Conservation (phyloP, 257 asterid species). For the Schizonepeta tenuifolia region DNA sequence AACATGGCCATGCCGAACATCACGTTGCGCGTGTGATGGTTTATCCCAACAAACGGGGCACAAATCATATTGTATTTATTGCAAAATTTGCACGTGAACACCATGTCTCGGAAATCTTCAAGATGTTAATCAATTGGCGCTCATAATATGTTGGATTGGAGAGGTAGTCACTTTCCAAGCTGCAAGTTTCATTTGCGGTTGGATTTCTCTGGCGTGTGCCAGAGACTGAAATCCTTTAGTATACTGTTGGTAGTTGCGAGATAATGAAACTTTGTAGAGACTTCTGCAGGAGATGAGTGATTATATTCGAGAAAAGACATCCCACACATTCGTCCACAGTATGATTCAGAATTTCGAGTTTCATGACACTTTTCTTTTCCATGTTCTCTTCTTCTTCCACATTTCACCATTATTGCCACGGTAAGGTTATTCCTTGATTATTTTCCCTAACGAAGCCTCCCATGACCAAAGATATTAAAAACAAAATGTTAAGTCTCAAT, state of each 20-base stretch:
- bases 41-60: too few species aligned
- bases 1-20: too few species aligned
- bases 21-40: too few species aligned
- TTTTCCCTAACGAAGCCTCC: not conserved
- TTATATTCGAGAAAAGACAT: not conserved
- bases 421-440: not conserved
- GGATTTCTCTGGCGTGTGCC: constrained; percentile 42
- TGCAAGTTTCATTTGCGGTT: constrained; percentile 38
- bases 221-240: constrained; percentile 54
- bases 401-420: not conserved
- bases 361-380: not conserved
- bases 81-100: constrained; percentile 81
- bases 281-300: constrained; percentile 42
- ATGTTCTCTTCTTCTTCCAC: not conserved
- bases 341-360: not conserved
- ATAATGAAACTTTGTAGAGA: constrained; percentile 38
- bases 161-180: constrained; percentile 29
- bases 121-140: constrained; percentile 52
- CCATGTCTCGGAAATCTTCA: constrained; percentile 65
- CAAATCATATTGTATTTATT: too few species aligned
- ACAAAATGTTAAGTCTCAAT: not conserved
- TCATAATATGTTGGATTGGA: constrained; percentile 30
- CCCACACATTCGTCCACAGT: not conserved
- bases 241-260: constrained; percentile 30
- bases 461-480: not conserved